Evolutionary conservation across 1,284 basidiomycete genomes (phyloP).

Genomic region (Abortiporus biennis): DNA sequence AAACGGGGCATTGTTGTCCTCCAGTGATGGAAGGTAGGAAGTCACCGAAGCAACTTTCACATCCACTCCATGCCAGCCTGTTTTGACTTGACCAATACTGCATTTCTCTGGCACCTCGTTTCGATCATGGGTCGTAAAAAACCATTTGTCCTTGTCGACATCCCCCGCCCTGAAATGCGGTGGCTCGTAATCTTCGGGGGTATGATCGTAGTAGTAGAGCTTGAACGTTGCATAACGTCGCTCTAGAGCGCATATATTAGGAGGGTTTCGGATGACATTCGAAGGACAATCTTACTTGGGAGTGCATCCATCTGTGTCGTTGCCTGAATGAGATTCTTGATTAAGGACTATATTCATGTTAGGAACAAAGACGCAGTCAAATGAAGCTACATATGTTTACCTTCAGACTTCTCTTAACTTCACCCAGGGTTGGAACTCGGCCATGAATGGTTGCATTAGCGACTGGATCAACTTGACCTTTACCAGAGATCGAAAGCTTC

Average conservation of each 20-base stretch:
- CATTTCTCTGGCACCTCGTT: conserved; percentile 67
- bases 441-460: conserved; percentile 49
- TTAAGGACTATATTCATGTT: conserved; percentile 40
- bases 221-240: conserved; percentile 81
- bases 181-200: conserved; percentile 74
- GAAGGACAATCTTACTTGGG: conserved; percentile 47
- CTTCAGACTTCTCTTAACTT: conserved; percentile 71
- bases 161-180: conserved; percentile 68
- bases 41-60: conserved; percentile 67
- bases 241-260: conserved; percentile 33
- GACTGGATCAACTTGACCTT: conserved; percentile 41
- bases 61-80: conserved; percentile 69
- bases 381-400: conserved; percentile 25
- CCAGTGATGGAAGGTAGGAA: conserved; percentile 60
- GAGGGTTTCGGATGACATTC: not conserved
- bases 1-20: conserved; percentile 54
- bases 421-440: conserved; percentile 56
- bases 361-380: not conserved
- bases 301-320: conserved; percentile 73
- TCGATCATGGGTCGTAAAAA: conserved; percentile 66
- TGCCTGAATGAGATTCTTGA: conserved; percentile 69
- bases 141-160: conserved; percentile 62
- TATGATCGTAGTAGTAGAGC: conserved; percentile 69
- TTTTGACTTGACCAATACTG: conserved; percentile 57
- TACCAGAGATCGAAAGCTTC: conserved; percentile 39